These are phyloP conservation scores for Suillus fuscotomentosus DNA, from an alignment of 768 basidiomycete species.

Conservation along the genomic window DNA sequence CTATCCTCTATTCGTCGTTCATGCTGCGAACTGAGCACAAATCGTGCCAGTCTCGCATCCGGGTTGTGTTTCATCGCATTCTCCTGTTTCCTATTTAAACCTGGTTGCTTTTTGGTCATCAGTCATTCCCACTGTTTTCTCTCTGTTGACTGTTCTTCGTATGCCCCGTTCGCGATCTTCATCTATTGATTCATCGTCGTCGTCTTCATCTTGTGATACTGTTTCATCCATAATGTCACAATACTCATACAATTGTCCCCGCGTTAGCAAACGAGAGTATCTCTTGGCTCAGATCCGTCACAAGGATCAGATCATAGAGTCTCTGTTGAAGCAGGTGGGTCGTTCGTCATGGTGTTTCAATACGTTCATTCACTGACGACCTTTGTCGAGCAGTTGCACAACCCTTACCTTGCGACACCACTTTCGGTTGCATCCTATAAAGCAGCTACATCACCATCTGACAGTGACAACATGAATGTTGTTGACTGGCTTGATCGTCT, in stretches of 20 bases:
- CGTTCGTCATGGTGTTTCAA: not conserved
- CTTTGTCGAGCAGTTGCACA: conserved; percentile 55
- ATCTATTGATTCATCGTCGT: conserved; percentile 22
- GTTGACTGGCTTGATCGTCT: conserved; percentile 76
- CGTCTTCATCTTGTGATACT: conserved; percentile 37
- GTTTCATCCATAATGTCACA: conserved; percentile 27
- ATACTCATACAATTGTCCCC: conserved; percentile 26
- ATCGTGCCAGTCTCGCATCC: not conserved
- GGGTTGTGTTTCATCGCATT: not conserved
- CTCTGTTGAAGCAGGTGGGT: conserved; percentile 75
- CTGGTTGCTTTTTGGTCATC: not conserved
- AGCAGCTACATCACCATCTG: conserved; percentile 74
- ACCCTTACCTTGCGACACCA: conserved; percentile 78
- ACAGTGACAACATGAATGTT: conserved; percentile 64
- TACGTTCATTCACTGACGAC: conserved; percentile 4
- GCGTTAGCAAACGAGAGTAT: conserved; percentile 78
- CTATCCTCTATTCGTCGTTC: not conserved
- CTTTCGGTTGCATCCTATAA: conserved; percentile 77
- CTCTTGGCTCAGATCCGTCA: conserved; percentile 82
- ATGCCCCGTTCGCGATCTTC: conserved; percentile 17
- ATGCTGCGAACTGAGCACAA: not conserved
- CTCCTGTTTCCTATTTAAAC: not conserved
- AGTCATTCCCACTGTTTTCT: not conserved
- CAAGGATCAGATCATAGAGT: conserved; percentile 85
- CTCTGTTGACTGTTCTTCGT: not conserved